A percentile compares a stretch with the other conserved stretches of the same genome.
Evolutionary conservation across 805 yeast genomes (phyloP).

Genomic region (Zygosaccharomyces gambellarensis): DNA sequence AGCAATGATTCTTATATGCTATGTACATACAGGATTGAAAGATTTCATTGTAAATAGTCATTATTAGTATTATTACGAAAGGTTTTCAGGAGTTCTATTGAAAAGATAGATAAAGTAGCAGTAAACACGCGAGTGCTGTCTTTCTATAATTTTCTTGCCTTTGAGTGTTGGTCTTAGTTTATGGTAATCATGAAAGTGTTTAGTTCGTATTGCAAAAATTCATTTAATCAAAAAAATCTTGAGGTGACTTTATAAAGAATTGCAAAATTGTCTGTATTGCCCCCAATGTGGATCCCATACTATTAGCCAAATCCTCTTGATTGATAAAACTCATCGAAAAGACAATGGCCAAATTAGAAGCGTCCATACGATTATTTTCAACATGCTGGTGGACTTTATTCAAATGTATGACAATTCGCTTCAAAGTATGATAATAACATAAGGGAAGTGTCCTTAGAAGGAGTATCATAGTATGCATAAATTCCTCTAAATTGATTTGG

Average conservation of each 20-base stretch:
- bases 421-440: conserved; percentile 63
- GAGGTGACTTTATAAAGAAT: conserved; percentile 42
- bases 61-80: neutral
- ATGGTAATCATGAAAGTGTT: neutral
- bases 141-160: neutral
- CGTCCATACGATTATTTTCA: conserved; percentile 75
- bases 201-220: neutral
- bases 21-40: neutral
- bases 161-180: neutral
- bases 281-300: conserved; percentile 49
- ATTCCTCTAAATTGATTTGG: conserved; percentile 25
- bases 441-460: conserved; percentile 49
- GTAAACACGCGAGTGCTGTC: no score
- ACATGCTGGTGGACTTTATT: conserved; percentile 61
- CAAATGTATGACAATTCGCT: conserved; percentile 65
- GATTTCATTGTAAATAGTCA: neutral
- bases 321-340: conserved; percentile 61
- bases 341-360: conserved; percentile 86
- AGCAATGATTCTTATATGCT: neutral
- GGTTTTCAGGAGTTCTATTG: neutral
- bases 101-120: no score
- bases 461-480: conserved; percentile 22
- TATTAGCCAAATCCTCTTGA: conserved; percentile 39
- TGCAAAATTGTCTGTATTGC: conserved; percentile 51
- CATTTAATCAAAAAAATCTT: conserved; percentile 26